Evolutionary conservation across 257 asterid species (phyloP), one percentile per base, ranked within the genome.

Genomic region (Galeopsis tetrahit): DNA sequence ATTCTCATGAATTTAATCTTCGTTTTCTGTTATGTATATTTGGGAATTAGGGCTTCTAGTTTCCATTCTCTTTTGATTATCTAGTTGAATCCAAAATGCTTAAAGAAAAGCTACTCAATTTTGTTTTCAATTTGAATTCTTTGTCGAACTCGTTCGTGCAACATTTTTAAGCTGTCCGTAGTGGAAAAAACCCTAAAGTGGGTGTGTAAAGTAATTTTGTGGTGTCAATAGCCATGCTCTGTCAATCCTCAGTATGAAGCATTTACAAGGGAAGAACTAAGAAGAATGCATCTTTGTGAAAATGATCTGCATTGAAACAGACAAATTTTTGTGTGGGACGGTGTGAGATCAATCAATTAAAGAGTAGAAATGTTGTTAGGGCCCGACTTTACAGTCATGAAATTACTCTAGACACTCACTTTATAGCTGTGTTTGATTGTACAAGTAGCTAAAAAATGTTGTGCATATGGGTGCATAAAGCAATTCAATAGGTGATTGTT

Each of bases 71-170:
- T 10, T 55, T 14, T 68, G 36, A 40, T 69, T 9, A 39, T 4
- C 40, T 36, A 59, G 34, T 44, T 67, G 55, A 31, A n/a, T 52
- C 42, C 33, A 68, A 61, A 46, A 44, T 58, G 68, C 2, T 32
- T 21, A 9, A 31, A 68, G 70, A 28, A 15, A 75, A n/a, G 48
- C 48, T 68, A 39, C 33, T 44, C 7, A 43, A 31, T 35, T 67
- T 38, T 15, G 44, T 68, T 31, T 33, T 44, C 7, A 43, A 31
- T 35, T 38, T 15, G 44, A 21, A 48, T 28, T 11, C 14, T 34
- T 11, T 7, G 38, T 36, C 55, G 15, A 46, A 13, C 67, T 71
- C 53, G 4, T 60, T 35, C 10, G 28, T 21, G 1, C 28, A 21
- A 21, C 28, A 21, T 21, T 21, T 21, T 21, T 21, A 21, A 21